A percentile compares a stretch with the other conserved stretches of the same genome.
These are phyloP conservation scores for Papiliotrema nemorosa DNA, from an alignment of 1,284 basidiomycete species.

Conservation along the genomic window DNA sequence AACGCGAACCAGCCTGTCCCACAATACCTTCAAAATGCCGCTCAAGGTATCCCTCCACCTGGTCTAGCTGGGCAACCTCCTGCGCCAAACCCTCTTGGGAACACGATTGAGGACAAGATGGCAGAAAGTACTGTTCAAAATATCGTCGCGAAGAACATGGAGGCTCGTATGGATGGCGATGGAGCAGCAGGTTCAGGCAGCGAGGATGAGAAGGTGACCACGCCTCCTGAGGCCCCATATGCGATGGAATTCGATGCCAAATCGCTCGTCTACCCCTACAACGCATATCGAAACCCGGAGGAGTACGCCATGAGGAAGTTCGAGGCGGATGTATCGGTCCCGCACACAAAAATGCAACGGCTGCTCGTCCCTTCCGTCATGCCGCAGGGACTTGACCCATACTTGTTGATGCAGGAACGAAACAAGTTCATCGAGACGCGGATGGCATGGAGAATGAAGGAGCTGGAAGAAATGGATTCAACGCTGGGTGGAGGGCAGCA, in stretches of 20 bases:
- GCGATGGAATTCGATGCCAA: slow-evolving; percentile 71
- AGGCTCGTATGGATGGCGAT: slow-evolving; percentile 17
- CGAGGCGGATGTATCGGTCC: slow-evolving; percentile 47
- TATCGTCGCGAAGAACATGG: slow-evolving; percentile 47
- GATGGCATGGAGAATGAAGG: slow-evolving; percentile 81
- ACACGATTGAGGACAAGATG: slow-evolving; percentile 52
- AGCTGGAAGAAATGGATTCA: slow-evolving; percentile 78
- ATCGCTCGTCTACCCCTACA: slow-evolving; percentile 90
- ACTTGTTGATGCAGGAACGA: slow-evolving; percentile 84
- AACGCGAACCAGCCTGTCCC: slow-evolving; percentile 76
- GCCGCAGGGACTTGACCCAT: slow-evolving; percentile 90
- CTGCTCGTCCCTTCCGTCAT: slow-evolving; percentile 83
- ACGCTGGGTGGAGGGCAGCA: slow-evolving; percentile 72
- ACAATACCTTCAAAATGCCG: slow-evolving; percentile 70
- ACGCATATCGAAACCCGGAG: slow-evolving; percentile 85
- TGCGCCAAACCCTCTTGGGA: slow-evolving; percentile 15
- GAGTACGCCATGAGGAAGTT: slow-evolving; percentile 62
- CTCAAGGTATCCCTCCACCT: slow-evolving; percentile 49
- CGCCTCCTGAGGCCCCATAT: slow-evolving; percentile 38
- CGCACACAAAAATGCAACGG: slow-evolving; percentile 57
- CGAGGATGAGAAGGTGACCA: slow-evolving; percentile 26
- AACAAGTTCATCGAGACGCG: slow-evolving; percentile 87
- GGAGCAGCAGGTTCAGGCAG: slow-evolving; percentile 9
- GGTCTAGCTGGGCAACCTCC: slow-evolving; percentile 55
- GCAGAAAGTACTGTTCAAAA: slow-evolving; percentile 76